phyloP scores from a whole-genome alignment of 257 asterid species.

The Salvia splendens region DNA sequence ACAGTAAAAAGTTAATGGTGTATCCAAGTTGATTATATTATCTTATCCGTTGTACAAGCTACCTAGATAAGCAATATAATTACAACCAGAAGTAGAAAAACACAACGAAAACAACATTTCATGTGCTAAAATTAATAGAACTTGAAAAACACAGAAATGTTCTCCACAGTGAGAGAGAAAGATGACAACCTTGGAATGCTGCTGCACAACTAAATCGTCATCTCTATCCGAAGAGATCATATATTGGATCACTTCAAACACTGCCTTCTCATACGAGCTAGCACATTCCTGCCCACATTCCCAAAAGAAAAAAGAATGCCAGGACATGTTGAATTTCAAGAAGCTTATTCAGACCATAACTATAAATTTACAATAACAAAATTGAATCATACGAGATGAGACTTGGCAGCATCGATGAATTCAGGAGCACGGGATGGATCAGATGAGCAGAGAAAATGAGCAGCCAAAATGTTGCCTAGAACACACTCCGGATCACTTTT shows the following conservation, averaged over 20 bases:
- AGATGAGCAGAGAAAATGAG: slow-evolving; percentile 59
- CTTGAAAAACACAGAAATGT: not conserved
- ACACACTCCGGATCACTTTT: slow-evolving; percentile 80
- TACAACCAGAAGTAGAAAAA: not conserved
- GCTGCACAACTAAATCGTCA: slow-evolving; percentile 76
- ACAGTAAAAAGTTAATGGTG: not conserved
- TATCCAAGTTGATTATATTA: slow-evolving; percentile 1
- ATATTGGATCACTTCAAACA: slow-evolving; percentile 56
- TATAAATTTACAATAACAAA: not conserved
- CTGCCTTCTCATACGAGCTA: slow-evolving; percentile 69
- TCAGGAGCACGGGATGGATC: slow-evolving; percentile 53
- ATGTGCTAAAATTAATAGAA: slow-evolving; percentile 11
- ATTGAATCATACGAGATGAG: slow-evolving; percentile 54
- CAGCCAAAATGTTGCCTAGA: slow-evolving; percentile 82
- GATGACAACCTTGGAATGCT: slow-evolving; percentile 63
- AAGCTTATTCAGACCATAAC: slow-evolving; percentile 5
- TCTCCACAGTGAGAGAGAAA: not conserved
- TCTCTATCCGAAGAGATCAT: slow-evolving; percentile 70
- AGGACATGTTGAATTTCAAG: slow-evolving; percentile 1
- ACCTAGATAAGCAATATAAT: not conserved
- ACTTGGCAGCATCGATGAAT: slow-evolving; percentile 66
- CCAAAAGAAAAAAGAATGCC: slow-evolving; percentile 13
- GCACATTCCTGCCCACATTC: slow-evolving; percentile 59
- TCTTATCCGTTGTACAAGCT: not conserved
- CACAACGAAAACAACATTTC: not conserved